A percentile compares a stretch with the other conserved stretches of the same genome.
These are phyloP conservation scores for Dactylellina sp. DNA, from an alignment of 2,329 filamentous ascomycete species.

Conservation along the genomic window DNA sequence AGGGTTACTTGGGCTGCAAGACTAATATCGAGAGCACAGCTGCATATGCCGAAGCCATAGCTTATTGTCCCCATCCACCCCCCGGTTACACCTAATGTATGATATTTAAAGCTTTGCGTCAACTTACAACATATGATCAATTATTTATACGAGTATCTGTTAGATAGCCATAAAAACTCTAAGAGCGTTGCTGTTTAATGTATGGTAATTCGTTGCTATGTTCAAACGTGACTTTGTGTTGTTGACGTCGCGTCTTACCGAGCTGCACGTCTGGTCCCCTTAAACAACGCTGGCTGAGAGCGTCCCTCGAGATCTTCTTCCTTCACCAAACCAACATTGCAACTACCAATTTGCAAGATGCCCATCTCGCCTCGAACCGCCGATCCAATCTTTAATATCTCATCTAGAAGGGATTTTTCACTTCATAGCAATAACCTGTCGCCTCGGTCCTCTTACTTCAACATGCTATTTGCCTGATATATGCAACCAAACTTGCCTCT, in stretches of 20 bases:
- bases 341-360: background rate
- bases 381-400: constrained; percentile 10
- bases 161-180: too few relatives aligned
- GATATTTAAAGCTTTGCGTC: too few relatives aligned
- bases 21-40: too few relatives aligned
- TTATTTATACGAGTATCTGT: too few relatives aligned
- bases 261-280: too few relatives aligned
- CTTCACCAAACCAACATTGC: constrained; percentile 28
- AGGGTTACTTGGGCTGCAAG: too few relatives aligned
- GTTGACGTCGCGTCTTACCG: background rate
- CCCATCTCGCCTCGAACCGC: constrained; percentile 37
- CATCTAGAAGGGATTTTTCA: constrained; percentile 12
- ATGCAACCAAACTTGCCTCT: constrained; percentile 41
- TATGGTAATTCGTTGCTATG: background rate
- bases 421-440: constrained; percentile 6
- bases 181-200: too few relatives aligned
- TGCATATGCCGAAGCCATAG: too few relatives aligned
- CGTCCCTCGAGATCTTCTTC: background rate
- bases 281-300: background rate
- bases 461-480: constrained; percentile 43
- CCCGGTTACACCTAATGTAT: too few relatives aligned
- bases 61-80: too few relatives aligned
- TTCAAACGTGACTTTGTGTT: background rate
- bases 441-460: constrained; percentile 33
- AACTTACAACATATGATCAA: too few relatives aligned